phyloP scores from a whole-genome alignment of 306 rosid genomes.

The Trifolium repens region DNA sequence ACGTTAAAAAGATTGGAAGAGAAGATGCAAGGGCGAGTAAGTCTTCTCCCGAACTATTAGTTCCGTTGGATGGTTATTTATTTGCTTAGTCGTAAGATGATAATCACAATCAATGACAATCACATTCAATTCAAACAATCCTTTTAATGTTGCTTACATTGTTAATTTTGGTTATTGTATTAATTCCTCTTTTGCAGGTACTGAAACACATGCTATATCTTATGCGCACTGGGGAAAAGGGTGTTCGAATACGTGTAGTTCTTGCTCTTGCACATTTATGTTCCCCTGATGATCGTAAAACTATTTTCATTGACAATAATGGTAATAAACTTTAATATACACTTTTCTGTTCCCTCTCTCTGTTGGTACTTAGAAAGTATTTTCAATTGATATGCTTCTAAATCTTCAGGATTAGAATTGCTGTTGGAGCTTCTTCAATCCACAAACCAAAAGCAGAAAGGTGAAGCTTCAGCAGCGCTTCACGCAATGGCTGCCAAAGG shows the following conservation, averaged over 20 bases:
- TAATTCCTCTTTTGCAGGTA: conserved; percentile 58
- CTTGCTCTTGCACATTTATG: conserved; percentile 94
- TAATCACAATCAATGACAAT: background rate
- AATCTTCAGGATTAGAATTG: conserved; percentile 75
- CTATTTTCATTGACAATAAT: conserved; percentile 72
- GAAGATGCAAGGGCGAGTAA: conserved; percentile 82
- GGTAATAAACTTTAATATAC: conserved; percentile 50
- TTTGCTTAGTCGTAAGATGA: conserved; percentile 17
- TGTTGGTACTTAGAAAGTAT: background rate
- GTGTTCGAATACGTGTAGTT: conserved; percentile 68
- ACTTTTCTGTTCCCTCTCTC: background rate
- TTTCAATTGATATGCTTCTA: conserved; percentile 25
- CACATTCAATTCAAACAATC: background rate
- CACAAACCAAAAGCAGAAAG: conserved; percentile 57
- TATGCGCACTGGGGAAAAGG: conserved; percentile 67
- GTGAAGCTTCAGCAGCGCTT: conserved; percentile 81
- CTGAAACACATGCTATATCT: conserved; percentile 71
- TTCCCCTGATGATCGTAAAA: conserved; percentile 65
- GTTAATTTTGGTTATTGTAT: conserved; percentile 3
- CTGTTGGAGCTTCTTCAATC: conserved; percentile 79
- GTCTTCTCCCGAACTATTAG: conserved; percentile 42
- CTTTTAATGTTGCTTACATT: conserved; percentile 6
- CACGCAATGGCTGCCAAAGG: conserved; percentile 75
- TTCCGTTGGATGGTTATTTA: conserved; percentile 1
- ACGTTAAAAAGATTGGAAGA: conserved; percentile 86